Base-by-base conservation (phyloP, 176 grass and related monocot species). In the Lolium rigidum region DNA sequence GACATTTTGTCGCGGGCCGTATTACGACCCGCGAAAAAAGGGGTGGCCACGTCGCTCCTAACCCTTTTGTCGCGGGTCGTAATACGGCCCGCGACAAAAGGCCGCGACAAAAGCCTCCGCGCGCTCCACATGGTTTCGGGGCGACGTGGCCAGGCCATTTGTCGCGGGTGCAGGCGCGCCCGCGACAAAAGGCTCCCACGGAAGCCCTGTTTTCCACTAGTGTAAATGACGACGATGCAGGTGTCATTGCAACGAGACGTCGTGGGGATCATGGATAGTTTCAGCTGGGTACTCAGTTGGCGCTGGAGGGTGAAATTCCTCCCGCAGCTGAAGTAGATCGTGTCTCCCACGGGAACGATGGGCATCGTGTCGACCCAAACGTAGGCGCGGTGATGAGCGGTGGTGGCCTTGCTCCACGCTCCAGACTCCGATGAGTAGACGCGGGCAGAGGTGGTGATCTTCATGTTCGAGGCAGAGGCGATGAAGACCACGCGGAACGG, bases 401-500 rank as follows among this genome's bases (percentile, higher is more conserved):
- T 8, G 64, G 2, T 67, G 28, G 28, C 2, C 28, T 67, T 6
- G 64, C 64, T 67, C 64, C 64, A 67, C 1, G 28, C 26, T 15
- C 64, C 64, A 9, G 31, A 35, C 31, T 35, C 31, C 12, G 26
- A 66, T 15, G 8, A 66, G 63, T 35, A 66, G 13, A 66, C 26
- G 14, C 63, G 1, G 63, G 26, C 63, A 16, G 26, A 35, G 10
- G 59, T 62, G 59, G 4, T 3, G 3, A 7, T 25, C 59, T 24
- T 1, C 20, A 5, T 22, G n/a, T 10, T 1, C 2, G 14, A 22
- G 58, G 20, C 3, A 24, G 8, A 10, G 63, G 13, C 31, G 31
- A 35, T 5, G 38, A 73, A 12, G 70, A 46, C 70, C 70, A 73
- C 70, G 21, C n/a, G 70, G 70, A 73, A 73, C 10, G 70, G n/a